Conservation (phyloP, 2,329 filamentous ascomycete species). For the Trichophyton simii region DNA sequence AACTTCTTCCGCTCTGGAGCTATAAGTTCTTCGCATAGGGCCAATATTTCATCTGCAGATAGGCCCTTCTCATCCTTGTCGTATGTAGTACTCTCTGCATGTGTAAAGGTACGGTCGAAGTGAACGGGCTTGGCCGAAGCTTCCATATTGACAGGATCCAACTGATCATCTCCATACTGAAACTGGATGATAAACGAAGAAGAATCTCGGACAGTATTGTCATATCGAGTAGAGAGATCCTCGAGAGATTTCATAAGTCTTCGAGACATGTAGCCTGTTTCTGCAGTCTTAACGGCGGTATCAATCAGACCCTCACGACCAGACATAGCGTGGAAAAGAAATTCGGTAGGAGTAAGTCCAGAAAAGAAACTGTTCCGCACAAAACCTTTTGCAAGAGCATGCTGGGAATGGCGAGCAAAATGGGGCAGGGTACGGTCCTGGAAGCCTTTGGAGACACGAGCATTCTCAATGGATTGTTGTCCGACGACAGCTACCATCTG, state of each 20-base stretch:
- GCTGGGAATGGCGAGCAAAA: slow-evolving; percentile 82
- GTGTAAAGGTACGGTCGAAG: slow-evolving; percentile 81
- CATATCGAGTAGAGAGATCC: slow-evolving; percentile 85
- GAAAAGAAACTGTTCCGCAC: slow-evolving; percentile 96
- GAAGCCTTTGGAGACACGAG: slow-evolving; percentile 89
- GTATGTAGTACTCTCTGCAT: slow-evolving; percentile 64
- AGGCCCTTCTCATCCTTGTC: slow-evolving; percentile 63
- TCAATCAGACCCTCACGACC: slow-evolving; percentile 97
- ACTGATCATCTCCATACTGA: slow-evolving; percentile 88
- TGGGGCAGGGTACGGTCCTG: slow-evolving; percentile 90
- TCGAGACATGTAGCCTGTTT: slow-evolving; percentile 98
- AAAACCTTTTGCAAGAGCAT: slow-evolving; percentile 93
- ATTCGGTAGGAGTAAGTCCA: slow-evolving; percentile 78
- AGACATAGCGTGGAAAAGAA: slow-evolving; percentile 96
- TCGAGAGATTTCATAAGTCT: slow-evolving; percentile 96
- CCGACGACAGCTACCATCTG: slow-evolving; percentile 98
- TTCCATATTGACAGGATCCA: slow-evolving; percentile 97
- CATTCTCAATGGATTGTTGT: slow-evolving; percentile 91
- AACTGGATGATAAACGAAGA: slow-evolving; percentile 85
- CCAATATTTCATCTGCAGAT: slow-evolving; percentile 58
- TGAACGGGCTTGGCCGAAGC: slow-evolving; percentile 83
- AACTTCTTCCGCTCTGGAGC: slow-evolving; percentile 55
- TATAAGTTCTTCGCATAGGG: slow-evolving; percentile 56
- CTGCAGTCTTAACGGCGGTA: slow-evolving; percentile 96
- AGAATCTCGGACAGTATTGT: slow-evolving; percentile 87